Base-by-base conservation (phyloP, 345 rosid genomes). In the Dimocarpus longan region DNA sequence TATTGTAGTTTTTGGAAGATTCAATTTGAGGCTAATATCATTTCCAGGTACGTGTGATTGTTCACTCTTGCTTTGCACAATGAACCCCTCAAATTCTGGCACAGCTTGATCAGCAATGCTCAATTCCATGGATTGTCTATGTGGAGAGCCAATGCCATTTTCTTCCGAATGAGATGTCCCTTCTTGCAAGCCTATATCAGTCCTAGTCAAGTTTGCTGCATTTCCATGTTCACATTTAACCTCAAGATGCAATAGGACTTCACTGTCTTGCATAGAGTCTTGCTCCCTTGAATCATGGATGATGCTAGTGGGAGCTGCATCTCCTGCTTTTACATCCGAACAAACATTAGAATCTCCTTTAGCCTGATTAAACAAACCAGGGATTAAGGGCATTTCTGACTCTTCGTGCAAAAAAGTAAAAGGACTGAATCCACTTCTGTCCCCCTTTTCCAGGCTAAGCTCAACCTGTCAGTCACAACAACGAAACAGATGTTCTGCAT, bases 71-170 rank as follows among this genome's bases (percentile, higher is more conserved):
- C 89, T 77, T 79, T 85, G 85, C 82, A 93, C 63, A 39, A 85
- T 72, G 82, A 91, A 96, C 16, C 92, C 85, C 85, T 94, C 97
- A 71, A 90, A 78, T 62, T 85, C 89, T 56, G 95, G 94, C 68
- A 84, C 84, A 66, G 32, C 69, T 77, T 89, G 87, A 71, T 87
- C 86, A 28, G 80, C 63, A 70, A 73, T 19, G 13, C 44, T 60
- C 80, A 79, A 74, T 37, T 80, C 88, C 64, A 59, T 39, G 32
- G 85, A 85, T 66, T 78, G 78, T 67, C 44, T 68, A 73, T 40
- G 69, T 43, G 82, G 84, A 82, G 91, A 82, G 75, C 72, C 81
- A 82, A 75, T 62, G 63, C 79, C 80, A 73, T 78, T 81, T 43
- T 69, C 83, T 72, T 59, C 78, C 22, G 64, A 15, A 82, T 67